Conservation (phyloP, 2,329 filamentous ascomycete genomes). For the Colletotrichum cordylinicola region DNA sequence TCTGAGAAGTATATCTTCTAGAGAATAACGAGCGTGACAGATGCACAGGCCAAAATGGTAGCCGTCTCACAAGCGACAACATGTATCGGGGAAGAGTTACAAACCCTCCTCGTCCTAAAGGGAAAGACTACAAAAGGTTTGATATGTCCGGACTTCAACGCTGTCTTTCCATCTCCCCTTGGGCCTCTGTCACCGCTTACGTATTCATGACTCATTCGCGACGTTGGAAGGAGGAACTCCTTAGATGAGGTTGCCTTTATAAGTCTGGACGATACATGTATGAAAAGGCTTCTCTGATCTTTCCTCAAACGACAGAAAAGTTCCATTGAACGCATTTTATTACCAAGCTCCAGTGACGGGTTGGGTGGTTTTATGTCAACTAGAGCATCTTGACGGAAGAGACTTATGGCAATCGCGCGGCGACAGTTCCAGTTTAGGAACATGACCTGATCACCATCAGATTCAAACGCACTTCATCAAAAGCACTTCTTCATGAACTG, state of each 20-base stretch:
- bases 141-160: rapidly evolving
- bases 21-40: rapidly evolving
- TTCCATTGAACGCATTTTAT: no score
- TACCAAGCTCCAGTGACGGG: no score
- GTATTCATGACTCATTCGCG: neutral
- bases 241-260: rapidly evolving
- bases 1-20: neutral
- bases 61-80: no score
- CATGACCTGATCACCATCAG: no score
- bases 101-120: neutral
- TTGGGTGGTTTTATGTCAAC: neutral
- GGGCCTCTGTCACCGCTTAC: rapidly evolving
- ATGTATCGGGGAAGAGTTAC: no score
- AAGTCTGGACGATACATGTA: rapidly evolving
- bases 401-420: no score
- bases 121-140: rapidly evolving
- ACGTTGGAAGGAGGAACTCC: neutral
- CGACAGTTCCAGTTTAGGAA: no score
- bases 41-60: rapidly evolving
- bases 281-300: neutral
- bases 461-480: no score
- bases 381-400: neutral
- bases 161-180: rapidly evolving
- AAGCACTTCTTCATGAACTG: no score
- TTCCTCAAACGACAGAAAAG: neutral